Conservation (phyloP, 75 land plant genomes). For the Azolla pinnata region DNA sequence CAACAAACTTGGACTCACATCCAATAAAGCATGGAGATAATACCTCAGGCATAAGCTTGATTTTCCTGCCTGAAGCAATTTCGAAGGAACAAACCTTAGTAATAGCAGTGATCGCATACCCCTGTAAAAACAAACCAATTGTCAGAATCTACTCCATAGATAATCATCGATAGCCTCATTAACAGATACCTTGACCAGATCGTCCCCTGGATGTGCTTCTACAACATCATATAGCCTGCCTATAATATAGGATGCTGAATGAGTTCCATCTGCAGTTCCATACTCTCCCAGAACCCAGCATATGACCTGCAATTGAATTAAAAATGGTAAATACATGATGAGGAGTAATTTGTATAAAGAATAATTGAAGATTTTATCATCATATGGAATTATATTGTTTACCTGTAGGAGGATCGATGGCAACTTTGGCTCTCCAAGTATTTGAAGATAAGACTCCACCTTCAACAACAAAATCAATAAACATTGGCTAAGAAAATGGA, state of each 20-base stretch:
- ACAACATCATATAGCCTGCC: conserved; percentile 92
- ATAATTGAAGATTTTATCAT: neutral
- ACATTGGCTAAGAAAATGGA: neutral
- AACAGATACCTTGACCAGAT: conserved; percentile 60
- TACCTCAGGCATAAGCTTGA: conserved; percentile 90
- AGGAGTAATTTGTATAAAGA: neutral
- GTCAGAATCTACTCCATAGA: neutral
- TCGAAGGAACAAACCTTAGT: conserved; percentile 88
- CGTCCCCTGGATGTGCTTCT: conserved; percentile 77
- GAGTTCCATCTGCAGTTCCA: conserved; percentile 94
- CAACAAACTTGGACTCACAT: neutral
- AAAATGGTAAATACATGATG: too few relatives aligned
- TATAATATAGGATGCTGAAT: conserved; percentile 70
- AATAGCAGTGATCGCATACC: conserved; percentile 81
- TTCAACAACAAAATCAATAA: conserved; percentile 8
- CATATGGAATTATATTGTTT: conserved; percentile 5
- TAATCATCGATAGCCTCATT: neutral
- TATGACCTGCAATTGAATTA: conserved; percentile 82
- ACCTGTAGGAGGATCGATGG: conserved; percentile 92
- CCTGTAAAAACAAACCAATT: conserved; percentile 33
- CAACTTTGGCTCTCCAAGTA: conserved; percentile 84
- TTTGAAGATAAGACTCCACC: conserved; percentile 90
- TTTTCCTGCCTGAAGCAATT: conserved; percentile 62
- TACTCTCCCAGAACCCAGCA: conserved; percentile 99
- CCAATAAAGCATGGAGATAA: neutral